A percentile compares a stretch with the other conserved stretches of the same genome.
These are phyloP conservation scores for Lojkania enalia DNA, from an alignment of 2,329 filamentous ascomycete genomes.

Conservation along the genomic window DNA sequence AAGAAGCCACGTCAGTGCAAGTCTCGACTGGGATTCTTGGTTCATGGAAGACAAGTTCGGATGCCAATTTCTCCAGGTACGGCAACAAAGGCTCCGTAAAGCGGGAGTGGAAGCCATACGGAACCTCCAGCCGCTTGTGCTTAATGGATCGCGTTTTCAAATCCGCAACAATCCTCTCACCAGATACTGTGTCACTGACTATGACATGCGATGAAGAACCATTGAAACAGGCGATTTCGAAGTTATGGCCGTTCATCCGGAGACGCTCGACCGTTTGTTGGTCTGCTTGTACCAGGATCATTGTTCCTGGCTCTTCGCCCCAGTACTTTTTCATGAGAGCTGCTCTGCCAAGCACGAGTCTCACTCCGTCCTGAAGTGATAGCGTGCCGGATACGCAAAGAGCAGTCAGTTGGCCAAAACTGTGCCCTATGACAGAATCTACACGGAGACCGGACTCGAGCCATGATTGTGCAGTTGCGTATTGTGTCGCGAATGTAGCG, in stretches of 20 bases:
- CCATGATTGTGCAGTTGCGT: conserved; percentile 32
- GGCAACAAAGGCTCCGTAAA: conserved; percentile 29
- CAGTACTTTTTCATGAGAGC: conserved; percentile 37
- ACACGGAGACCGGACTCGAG: conserved; percentile 21
- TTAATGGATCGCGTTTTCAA: no score
- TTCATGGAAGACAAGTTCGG: conserved; percentile 36
- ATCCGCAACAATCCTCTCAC: no score
- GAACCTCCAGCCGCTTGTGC: conserved; percentile 9
- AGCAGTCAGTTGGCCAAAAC: conserved; percentile 47
- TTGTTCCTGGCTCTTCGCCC: conserved; percentile 36
- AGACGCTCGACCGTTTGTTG: background rate
- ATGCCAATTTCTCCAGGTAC: conserved; percentile 12
- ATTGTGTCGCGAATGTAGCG: conserved; percentile 39
- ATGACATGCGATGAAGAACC: no score
- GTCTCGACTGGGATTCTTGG: conserved; percentile 24
- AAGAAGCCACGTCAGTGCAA: background rate
- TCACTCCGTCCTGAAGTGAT: conserved; percentile 36
- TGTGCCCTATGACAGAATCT: conserved; percentile 41
- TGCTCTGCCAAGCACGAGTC: conserved; percentile 32
- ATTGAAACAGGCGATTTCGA: no score
- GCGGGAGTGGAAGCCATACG: conserved; percentile 13
- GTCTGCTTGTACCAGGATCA: conserved; percentile 22
- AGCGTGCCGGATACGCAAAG: conserved; percentile 40
- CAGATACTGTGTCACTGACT: no score
- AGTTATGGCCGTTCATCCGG: no score